Percentiles rank a stretch among this genome's conserved stretches.
Conservation (phyloP, 2,329 filamentous ascomycete genomes). For the Zelopaecilomyces penicillatus region DNA sequence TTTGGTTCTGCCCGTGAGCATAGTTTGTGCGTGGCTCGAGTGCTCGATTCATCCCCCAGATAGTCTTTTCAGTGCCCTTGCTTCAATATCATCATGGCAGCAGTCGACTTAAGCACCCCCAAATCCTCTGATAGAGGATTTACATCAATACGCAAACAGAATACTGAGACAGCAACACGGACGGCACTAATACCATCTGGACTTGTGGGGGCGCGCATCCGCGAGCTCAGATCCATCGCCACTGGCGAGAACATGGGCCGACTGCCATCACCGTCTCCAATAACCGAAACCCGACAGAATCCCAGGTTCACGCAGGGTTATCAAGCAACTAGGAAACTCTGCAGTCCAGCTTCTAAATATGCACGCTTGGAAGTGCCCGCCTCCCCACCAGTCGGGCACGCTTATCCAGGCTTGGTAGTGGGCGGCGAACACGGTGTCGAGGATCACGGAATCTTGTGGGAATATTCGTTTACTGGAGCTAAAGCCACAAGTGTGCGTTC, state of each 20-base stretch:
- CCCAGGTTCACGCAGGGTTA: constrained; percentile 20
- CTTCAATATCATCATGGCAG: too few relatives aligned
- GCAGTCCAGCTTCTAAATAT: constrained; percentile 18
- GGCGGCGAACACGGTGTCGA: constrained; percentile 9
- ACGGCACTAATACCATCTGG: constrained; percentile 16
- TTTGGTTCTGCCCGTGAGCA: too few relatives aligned
- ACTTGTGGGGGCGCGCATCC: constrained; percentile 21
- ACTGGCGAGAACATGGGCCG: constrained; percentile 8
- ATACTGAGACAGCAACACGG: neutral
- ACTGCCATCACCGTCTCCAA: constrained; percentile 5
- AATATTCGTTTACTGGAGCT: neutral
- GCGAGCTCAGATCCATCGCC: constrained; percentile 17
- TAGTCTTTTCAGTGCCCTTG: too few relatives aligned
- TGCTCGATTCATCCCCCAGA: too few relatives aligned
- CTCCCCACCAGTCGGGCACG: constrained; percentile 13
- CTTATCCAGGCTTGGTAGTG: constrained; percentile 12
- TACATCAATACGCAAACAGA: too few relatives aligned
- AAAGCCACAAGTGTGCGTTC: too few relatives aligned
- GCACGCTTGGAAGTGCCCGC: constrained; percentile 13
- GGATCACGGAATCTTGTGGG: constrained; percentile 4
- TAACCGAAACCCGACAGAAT: constrained; percentile 15
- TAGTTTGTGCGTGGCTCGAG: too few relatives aligned
- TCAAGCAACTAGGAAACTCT: constrained; percentile 16
- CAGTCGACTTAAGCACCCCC: too few relatives aligned
- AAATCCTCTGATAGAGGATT: too few relatives aligned